Evolutionary conservation across 202 grass and related monocot species (phyloP), one percentile per base, ranked within the genome.

Genomic region (Schoenoplectus tabernaemontani): DNA sequence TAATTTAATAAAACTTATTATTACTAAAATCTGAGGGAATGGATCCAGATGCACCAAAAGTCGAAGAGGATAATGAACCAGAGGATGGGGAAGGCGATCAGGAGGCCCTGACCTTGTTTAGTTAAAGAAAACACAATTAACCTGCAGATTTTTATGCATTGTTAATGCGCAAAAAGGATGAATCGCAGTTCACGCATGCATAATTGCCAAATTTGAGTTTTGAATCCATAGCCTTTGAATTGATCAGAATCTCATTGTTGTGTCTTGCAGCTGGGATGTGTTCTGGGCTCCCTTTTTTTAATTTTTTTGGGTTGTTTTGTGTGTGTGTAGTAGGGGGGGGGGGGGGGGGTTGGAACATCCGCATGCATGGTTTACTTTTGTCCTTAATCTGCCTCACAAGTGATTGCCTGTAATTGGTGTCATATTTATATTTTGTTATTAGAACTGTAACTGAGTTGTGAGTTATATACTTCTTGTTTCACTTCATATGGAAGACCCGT

Each of bases 1-100:
- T n/a, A n/a, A n/a, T n/a, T n/a, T n/a, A n/a, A n/a, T n/a, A n/a
- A n/a, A n/a, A n/a, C n/a, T n/a, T n/a, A n/a, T n/a, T n/a, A n/a
- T n/a, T n/a, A n/a, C n/a, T n/a, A n/a, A n/a, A n/a, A n/a, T 15
- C 63, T 37, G 61, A 95, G 91, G 95, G 89, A 83, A 88, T 98
- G 78, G 91, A 98, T 86, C 95, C 95, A 30, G 95, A 98, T 82
- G 95, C 91, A 0, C 91, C 89, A 0, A 91, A 95, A 83, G 95
- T 94, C 15, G 95, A 95, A 15, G 95, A 95, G 46, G 95, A 95
- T 33, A 98, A 92, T 19, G 95, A 98, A 62, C 89, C 83, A 0
- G 91, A 92, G 5, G 91, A 98, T 7, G 85, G 85, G 7, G 91
- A 98, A 11, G 91, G 86, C 1, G 95, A 98, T 75, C 95, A 92